These are phyloP conservation scores for Apophysomyces elegans DNA, from an alignment of 371 early-diverging fungal species.

Conservation along the genomic window DNA sequence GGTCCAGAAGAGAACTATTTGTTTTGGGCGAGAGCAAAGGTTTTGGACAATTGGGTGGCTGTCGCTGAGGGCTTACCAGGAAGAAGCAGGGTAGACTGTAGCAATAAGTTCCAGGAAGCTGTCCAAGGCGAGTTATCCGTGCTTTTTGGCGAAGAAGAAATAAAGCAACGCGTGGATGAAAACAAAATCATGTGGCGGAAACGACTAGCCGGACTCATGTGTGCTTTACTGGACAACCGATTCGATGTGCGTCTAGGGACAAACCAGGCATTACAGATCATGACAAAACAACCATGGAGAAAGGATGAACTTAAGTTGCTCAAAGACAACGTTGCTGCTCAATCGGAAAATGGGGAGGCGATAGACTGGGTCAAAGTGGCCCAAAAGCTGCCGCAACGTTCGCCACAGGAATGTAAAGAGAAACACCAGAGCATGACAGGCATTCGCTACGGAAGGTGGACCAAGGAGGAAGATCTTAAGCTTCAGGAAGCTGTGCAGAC, in stretches of 20 bases:
- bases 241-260: background rate
- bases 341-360: background rate
- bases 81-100: conserved; percentile 24
- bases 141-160: conserved; percentile 23
- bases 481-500: conserved; percentile 15
- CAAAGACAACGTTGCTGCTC: background rate
- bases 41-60: conserved; percentile 19
- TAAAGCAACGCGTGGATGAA: conserved; percentile 18
- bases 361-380: conserved; percentile 2
- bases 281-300: conserved; percentile 1
- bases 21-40: conserved; percentile 34
- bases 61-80: conserved; percentile 30
- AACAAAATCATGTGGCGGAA: conserved; percentile 25
- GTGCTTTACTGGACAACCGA: conserved; percentile 19
- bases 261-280: background rate
- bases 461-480: conserved; percentile 31
- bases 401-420: background rate
- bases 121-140: conserved; percentile 16
- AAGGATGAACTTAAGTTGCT: background rate
- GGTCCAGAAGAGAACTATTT: conserved; percentile 26
- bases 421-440: background rate
- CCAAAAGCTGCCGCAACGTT: background rate
- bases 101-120: conserved; percentile 25
- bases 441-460: conserved; percentile 21
- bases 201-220: conserved; percentile 25